Evolutionary conservation across 768 basidiomycete genomes (phyloP).

Genomic region (Leccinum broughii): DNA sequence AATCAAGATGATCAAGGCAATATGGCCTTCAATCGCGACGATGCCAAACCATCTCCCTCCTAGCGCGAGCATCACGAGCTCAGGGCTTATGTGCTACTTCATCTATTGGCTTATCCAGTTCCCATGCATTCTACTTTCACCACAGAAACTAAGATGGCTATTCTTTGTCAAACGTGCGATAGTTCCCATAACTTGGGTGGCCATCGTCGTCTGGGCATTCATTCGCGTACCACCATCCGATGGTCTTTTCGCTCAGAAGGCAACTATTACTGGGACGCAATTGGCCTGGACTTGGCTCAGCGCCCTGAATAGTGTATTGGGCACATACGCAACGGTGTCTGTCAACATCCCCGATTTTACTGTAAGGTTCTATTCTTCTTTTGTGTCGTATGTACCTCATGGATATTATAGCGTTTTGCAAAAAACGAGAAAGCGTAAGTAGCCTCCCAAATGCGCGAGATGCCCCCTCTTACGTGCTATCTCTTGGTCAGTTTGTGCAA

Average conservation of each 20-base stretch:
- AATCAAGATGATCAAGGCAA: slow-evolving; percentile 68
- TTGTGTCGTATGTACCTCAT: slow-evolving; percentile 1
- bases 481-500: slow-evolving; percentile 66
- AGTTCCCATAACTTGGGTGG: slow-evolving; percentile 64
- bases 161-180: slow-evolving; percentile 70
- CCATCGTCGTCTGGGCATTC: slow-evolving; percentile 79
- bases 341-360: slow-evolving; percentile 90
- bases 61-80: slow-evolving; percentile 61
- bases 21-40: slow-evolving; percentile 72
- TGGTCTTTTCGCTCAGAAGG: slow-evolving; percentile 57
- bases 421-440: slow-evolving; percentile 63
- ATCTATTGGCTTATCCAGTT: slow-evolving; percentile 78
- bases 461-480: slow-evolving; percentile 1
- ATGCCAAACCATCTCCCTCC: slow-evolving; percentile 65
- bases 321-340: slow-evolving; percentile 68
- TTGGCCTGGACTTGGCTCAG: slow-evolving; percentile 77
- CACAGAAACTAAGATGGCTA: slow-evolving; percentile 74
- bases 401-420: slow-evolving; percentile 61
- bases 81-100: slow-evolving; percentile 73
- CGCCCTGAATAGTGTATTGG: slow-evolving; percentile 75
- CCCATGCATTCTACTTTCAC: slow-evolving; percentile 73
- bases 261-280: slow-evolving; percentile 52
- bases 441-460: background rate
- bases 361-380: slow-evolving; percentile 23
- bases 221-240: slow-evolving; percentile 59